Conservation (phyloP, 2,329 filamentous ascomycete species). For the Ophiocordyceps sinensis region DNA sequence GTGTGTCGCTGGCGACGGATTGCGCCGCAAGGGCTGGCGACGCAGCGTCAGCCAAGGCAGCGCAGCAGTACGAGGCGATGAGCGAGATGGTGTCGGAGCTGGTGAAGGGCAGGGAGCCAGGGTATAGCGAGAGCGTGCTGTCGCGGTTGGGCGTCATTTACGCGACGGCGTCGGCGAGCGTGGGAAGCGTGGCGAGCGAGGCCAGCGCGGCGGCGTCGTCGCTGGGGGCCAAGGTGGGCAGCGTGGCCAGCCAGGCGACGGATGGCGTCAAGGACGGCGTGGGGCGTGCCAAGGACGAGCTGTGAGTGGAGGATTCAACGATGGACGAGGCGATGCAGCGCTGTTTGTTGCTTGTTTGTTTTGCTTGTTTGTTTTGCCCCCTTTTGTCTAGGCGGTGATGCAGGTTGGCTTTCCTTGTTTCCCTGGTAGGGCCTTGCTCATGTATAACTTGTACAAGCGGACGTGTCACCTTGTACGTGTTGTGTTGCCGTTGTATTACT, state of each 20-base stretch:
- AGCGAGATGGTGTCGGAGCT: constrained; percentile 64
- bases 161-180: constrained; percentile 46
- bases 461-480: too few species aligned
- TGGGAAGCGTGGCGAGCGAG: constrained; percentile 26
- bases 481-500: too few species aligned
- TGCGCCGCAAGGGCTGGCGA: constrained; percentile 19
- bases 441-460: too few species aligned
- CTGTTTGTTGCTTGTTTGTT: not conserved
- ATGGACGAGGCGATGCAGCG: not conserved
- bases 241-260: constrained; percentile 24
- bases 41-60: constrained; percentile 45
- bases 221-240: constrained; percentile 19
- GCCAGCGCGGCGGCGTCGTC: constrained; percentile 18
- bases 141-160: constrained; percentile 58
- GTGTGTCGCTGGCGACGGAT: constrained; percentile 42
- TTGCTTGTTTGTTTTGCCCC: not conserved
- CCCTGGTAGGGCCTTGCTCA: too few species aligned
- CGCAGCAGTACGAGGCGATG: constrained; percentile 53
- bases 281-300: constrained; percentile 23
- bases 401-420: too few species aligned
- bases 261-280: constrained; percentile 26
- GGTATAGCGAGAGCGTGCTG: constrained; percentile 70
- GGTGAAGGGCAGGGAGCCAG: constrained; percentile 61
- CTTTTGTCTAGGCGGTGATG: too few species aligned
- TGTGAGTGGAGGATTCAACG: constrained; percentile 17